Evolutionary conservation across 1,284 basidiomycete genomes (phyloP).

Genomic region (Irpex sp.): DNA sequence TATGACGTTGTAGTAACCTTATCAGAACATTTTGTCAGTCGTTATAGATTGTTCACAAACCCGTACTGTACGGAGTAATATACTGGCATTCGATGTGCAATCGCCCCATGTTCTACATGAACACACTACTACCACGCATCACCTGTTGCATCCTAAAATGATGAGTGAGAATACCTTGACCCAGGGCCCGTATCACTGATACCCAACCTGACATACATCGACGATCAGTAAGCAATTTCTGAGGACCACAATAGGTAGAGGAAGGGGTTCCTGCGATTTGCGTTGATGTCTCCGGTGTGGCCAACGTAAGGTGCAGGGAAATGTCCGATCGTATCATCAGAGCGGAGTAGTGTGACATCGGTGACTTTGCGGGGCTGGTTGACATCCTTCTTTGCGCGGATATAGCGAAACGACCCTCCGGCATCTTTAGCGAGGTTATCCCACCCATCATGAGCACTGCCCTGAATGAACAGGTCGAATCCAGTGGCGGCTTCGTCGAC

Average conservation of each 20-base stretch:
- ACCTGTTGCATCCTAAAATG: too few species aligned
- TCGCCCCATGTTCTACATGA: too few species aligned
- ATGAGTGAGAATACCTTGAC: too few species aligned
- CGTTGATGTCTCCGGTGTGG: conserved; percentile 5
- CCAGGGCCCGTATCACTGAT: too few species aligned
- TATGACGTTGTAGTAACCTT: too few species aligned
- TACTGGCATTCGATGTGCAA: too few species aligned
- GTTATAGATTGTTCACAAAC: too few species aligned
- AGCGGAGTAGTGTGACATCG: conserved; percentile 6
- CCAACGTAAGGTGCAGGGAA: not conserved
- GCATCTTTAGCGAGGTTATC: conserved; percentile 12
- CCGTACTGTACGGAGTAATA: too few species aligned
- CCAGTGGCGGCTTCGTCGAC: not conserved
- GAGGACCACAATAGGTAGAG: conserved; percentile 11
- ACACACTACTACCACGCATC: too few species aligned
- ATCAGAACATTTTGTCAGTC: too few species aligned
- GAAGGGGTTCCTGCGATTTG: not conserved
- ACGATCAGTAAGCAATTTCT: not conserved
- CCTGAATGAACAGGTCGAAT: conserved; percentile 12
- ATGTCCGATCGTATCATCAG: not conserved
- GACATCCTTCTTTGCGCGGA: not conserved
- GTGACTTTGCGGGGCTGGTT: conserved; percentile 1
- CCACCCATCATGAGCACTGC: not conserved
- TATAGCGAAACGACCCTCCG: conserved; percentile 12
- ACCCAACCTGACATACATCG: too few species aligned